Base-by-base conservation (phyloP, 1,139 yeast genomes). In the Insectozyma bohioensis region DNA sequence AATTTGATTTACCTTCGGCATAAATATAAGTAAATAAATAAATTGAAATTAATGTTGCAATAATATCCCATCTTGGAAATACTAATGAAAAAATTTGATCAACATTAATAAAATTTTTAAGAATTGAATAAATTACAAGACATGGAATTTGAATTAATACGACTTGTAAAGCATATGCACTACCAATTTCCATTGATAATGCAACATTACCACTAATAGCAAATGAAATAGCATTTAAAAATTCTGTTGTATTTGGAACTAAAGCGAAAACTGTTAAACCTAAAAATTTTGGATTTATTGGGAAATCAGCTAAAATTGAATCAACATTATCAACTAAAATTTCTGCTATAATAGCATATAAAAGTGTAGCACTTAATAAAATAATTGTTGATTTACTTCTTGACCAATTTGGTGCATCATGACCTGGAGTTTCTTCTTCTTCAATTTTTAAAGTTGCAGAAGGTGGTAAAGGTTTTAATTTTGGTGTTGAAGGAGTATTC, bases 321-420 rank as follows among this genome's bases (percentile, higher is more conserved):
- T 94, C 98, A 12, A 94, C 97, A 43, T 92, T 88, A 52, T 86
- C 90, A 23, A 92, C 98, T 41, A 92, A 67, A 29, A 92, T 88
- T 56, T 92, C 98, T 1, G 99, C 98, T 50, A 92, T 90, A 15
- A 88, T 63, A 1, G 98, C 97, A 57, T 92, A 92, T 23, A 88
- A 61, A 9, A 90, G 46, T 0, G 98, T 92, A 0, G 98, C 95
- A 3, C 85, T 75, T 10, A 92, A 65, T 32, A 92, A 67, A 29
- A 92, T 90, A n/a, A 84, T 75, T 0, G 95, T 75, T 4, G 96
- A 85, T 58, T 90, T 90, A 12, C 70, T 66, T 48, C 94, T 72
- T 9, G 95, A 83, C 99, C 99, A 92, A 54, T 92, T 92, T 26
- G 98, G 97, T 0, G 97, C 95, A 56, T 90, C 97, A 48, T 92